Percentiles rank a stretch among this genome's conserved stretches.
Conservation (phyloP, 441 rosid genomes). For the Brassica hybrid region DNA sequence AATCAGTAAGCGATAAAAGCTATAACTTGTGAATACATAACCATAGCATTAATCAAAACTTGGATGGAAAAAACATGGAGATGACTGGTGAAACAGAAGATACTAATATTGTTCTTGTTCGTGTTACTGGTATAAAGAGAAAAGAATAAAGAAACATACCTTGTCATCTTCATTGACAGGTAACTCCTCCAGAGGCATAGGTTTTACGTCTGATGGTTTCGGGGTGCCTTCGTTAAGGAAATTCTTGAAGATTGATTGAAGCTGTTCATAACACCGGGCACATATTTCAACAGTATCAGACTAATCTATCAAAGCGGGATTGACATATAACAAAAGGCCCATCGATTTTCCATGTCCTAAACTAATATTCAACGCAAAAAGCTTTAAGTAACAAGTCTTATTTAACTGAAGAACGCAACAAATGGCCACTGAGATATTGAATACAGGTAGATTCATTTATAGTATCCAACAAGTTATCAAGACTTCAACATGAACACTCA, state of each 20-base stretch:
- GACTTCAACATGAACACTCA: slow-evolving; percentile 39
- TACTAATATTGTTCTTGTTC: background rate
- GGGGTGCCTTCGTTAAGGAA: slow-evolving; percentile 44
- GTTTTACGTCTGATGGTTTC: slow-evolving; percentile 37
- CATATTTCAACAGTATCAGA: slow-evolving; percentile 11
- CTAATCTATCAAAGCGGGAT: slow-evolving; percentile 11
- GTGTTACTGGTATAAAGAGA: background rate
- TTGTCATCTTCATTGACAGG: slow-evolving; percentile 45
- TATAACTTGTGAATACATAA: slow-evolving; percentile 16
- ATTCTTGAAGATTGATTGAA: slow-evolving; percentile 51
- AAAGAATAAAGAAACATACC: slow-evolving; percentile 40
- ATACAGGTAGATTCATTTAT: background rate
- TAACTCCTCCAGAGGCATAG: slow-evolving; percentile 51
- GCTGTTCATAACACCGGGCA: slow-evolving; percentile 45
- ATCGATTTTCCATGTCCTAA: background rate
- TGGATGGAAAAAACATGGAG: background rate
- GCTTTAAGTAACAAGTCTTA: background rate
- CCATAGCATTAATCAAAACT: slow-evolving; percentile 13
- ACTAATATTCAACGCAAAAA: slow-evolving; percentile 1
- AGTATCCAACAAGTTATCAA: slow-evolving; percentile 9
- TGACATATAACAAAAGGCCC: background rate
- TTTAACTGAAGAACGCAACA: too few relatives aligned
- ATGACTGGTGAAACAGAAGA: slow-evolving; percentile 6
- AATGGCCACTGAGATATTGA: background rate
- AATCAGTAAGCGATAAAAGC: slow-evolving; percentile 4